Evolutionary conservation across 2,329 filamentous ascomycete genomes (phyloP), one percentile per base, ranked within the genome.

Genomic region (Teratosphaeria nubilosa): DNA sequence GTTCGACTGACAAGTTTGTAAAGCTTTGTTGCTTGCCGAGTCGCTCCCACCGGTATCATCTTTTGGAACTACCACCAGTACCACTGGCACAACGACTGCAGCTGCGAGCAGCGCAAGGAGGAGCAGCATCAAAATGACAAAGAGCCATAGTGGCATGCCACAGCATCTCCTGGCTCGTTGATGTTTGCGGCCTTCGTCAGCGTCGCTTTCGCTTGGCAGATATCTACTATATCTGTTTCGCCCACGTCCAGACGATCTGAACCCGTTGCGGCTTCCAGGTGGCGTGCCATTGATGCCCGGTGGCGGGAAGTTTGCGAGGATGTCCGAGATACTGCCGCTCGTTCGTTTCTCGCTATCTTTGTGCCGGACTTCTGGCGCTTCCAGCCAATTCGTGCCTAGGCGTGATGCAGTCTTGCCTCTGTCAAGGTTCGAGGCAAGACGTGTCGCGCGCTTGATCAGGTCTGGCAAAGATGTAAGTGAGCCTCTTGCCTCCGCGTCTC

Each of bases 391-490:
- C 63, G 82, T 71, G 20, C 79, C 80, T 6, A 83, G 65, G 58
- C 80, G 76, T 67, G 83, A 86, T 13, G 83, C 83, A 22, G 84
- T 86, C 63, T 76, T 86, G 13, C 92, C 92, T 63, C 86, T 86
- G 67, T 97, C 92, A 59, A 99, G 85, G 73, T 95, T 91, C 0
- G 89, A 84, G 16, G 91, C 92, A 41, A 97, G 77, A 63, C 84
- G 85, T 0, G 92, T 97, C 11, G 94, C 94, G 65, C 94, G 84
- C 67, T 85, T 82, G 64, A 99, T 97, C 60, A 99, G 77, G 70
- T 97, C 94, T 0, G 91, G 88, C 59, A 99, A 77, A 73, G 91
- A 96, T 1, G 94, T 97, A 62, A 96, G 78, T 70, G 91, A 96
- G 3, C 90, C 91, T 68, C 94, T 84, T 1, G 87, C 83, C 72